These are phyloP conservation scores for Neurospora sp. DNA, from an alignment of 495 filamentous ascomycete genomes.

Conservation along the genomic window DNA sequence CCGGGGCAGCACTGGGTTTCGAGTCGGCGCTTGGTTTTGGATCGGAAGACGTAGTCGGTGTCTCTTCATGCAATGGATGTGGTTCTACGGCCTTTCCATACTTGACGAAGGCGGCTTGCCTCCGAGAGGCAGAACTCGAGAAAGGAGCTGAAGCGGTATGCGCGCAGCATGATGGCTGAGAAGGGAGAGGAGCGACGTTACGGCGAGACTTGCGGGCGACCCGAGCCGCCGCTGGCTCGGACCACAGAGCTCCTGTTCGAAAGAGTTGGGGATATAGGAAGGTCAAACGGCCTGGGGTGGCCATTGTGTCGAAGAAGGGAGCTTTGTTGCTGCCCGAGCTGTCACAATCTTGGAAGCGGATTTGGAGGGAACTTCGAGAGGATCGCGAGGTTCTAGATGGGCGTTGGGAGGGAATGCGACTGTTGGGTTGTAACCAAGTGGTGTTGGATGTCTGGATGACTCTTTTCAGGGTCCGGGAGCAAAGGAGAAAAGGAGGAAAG, in stretches of 20 bases:
- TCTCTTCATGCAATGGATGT: not conserved
- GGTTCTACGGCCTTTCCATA: slow-evolving; percentile 60
- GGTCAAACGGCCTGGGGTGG: slow-evolving; percentile 48
- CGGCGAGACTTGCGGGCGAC: slow-evolving; percentile 8
- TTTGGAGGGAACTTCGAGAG: not conserved
- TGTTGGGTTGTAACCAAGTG: not conserved
- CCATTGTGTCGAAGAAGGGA: slow-evolving; percentile 40
- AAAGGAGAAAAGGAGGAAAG: not conserved
- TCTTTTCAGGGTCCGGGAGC: not conserved
- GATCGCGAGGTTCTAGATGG: not conserved
- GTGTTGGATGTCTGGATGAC: not conserved
- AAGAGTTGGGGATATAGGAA: slow-evolving; percentile 70
- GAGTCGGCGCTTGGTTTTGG: not conserved
- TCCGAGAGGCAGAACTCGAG: slow-evolving; percentile 20
- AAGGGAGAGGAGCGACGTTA: slow-evolving; percentile 10
- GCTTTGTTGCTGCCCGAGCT: not conserved
- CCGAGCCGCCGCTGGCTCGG: slow-evolving; percentile 23
- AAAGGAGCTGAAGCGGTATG: slow-evolving; percentile 17
- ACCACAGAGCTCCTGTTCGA: slow-evolving; percentile 27
- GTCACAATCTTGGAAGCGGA: not conserved
- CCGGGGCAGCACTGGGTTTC: slow-evolving; percentile 7
- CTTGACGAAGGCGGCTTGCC: slow-evolving; percentile 28
- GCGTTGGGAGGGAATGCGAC: not conserved
- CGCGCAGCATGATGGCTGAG: slow-evolving; percentile 7
- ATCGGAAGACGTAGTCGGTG: not conserved